A percentile compares a stretch with the other conserved stretches of the same genome.
Conservation (phyloP, 805 yeast genomes). For the Zygoascus tannicola region DNA sequence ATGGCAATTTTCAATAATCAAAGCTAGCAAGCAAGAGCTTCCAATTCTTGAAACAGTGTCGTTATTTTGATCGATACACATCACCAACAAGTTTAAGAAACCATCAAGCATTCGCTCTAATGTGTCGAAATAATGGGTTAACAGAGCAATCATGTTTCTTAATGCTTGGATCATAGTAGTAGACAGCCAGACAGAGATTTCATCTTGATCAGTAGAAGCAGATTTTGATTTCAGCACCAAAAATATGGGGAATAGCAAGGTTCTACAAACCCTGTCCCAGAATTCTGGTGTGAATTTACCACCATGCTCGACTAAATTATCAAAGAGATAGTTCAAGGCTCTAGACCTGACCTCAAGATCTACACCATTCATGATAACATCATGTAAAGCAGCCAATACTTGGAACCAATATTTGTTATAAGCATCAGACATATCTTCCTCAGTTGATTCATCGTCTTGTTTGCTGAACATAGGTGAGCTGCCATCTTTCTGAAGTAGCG, state of each 20-base stretch:
- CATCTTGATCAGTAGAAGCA: constrained; percentile 64
- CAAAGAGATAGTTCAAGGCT: constrained; percentile 77
- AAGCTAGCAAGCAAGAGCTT: constrained; percentile 71
- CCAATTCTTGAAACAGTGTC: constrained; percentile 96
- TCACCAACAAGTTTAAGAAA: constrained; percentile 63
- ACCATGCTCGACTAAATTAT: constrained; percentile 71
- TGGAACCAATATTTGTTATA: constrained; percentile 65
- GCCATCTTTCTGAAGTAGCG: constrained; percentile 32
- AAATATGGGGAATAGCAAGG: constrained; percentile 84
- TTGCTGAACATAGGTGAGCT: constrained; percentile 12
- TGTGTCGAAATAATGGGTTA: constrained; percentile 71
- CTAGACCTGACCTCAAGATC: constrained; percentile 90
- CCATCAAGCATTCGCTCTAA: constrained; percentile 69
- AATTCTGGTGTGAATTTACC: constrained; percentile 59
- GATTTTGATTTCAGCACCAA: constrained; percentile 67
- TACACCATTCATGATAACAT: constrained; percentile 84
- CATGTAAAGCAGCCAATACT: constrained; percentile 73
- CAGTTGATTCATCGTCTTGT: background rate
- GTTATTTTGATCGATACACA: constrained; percentile 93
- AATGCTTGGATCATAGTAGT: constrained; percentile 94
- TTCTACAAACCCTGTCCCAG: constrained; percentile 75
- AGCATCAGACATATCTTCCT: constrained; percentile 14
- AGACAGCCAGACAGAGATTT: constrained; percentile 88
- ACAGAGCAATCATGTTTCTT: constrained; percentile 74
- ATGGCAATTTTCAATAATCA: constrained; percentile 63